Evolutionary conservation across 176 grass and related monocot species (phyloP), one percentile per base, ranked within the genome.

Genomic region (Saccharum spontaneum): DNA sequence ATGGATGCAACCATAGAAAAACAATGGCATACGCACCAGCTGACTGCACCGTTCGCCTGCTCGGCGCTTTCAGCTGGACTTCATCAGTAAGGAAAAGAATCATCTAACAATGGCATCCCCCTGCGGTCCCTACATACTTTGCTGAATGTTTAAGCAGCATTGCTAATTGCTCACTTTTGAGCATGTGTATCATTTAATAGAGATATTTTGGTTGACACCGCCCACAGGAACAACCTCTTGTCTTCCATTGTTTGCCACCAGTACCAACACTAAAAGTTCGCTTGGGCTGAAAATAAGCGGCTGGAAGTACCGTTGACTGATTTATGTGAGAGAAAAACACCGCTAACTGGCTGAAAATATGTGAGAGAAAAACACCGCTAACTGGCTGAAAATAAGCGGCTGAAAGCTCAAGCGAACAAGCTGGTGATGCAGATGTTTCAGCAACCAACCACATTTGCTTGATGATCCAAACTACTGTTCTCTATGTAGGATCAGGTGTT

Each of bases 91-190:
- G 40, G n/a, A 59, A 59, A n/a, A 86, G 0, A 24, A 79, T 40
- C 15, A 52, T 9, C 54, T 65, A 49, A 64, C n/a, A 59, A 69
- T n/a, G 45, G 52, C 57, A 80, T 66, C 31, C n/a, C 22, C 43
- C 23, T 65, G 3, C 23, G 15, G 17, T 30, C n/a, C 6, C 22
- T 40, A 67, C n/a, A 26, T 62, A 62, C n/a, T 62, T 62, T 1
- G 57, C 45, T 75, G 10, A 52, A 87, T 8, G 34, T 33, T 66
- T 80, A n/a, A 80, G 85, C n/a, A 86, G 15, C 69, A 73, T 60
- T 45, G 18, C 33, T 86, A 44, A 36, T 46, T 69, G 34, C 11
- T 40, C 63, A 75, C 41, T 18, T 18, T 78, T 37, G 30, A 39
- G 14, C 11, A 70, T 44, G 24, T 81, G 66, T 22, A 17, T 28